phyloP scores from a whole-genome alignment of 495 filamentous ascomycete species.

The Trypethelium eluteriae region DNA sequence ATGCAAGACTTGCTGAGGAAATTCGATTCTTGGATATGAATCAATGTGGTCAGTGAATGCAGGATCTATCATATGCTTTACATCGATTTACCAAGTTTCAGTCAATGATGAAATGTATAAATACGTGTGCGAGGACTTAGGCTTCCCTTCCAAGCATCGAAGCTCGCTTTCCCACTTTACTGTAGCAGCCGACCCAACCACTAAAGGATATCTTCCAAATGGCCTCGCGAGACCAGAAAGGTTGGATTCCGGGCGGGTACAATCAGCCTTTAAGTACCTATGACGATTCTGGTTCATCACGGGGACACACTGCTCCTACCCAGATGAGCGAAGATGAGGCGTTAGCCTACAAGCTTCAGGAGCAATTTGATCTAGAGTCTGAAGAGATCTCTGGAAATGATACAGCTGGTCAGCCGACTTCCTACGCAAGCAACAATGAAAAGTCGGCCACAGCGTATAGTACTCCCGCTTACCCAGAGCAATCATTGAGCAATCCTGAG shows the following conservation, averaged over 20 bases:
- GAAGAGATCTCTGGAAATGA: neutral
- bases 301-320: neutral
- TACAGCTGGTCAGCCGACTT: neutral
- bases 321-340: conserved; percentile 10
- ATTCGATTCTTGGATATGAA: too few species aligned
- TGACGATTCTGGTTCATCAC: neutral
- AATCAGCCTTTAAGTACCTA: neutral
- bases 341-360: conserved; percentile 13
- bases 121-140: too few species aligned
- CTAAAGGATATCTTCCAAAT: neutral
- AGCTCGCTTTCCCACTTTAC: neutral
- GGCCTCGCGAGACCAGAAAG: neutral
- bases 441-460: neutral
- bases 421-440: neutral
- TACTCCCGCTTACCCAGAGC: neutral
- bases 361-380: conserved; percentile 8
- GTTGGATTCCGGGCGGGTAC: neutral
- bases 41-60: too few species aligned
- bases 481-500: conserved; percentile 2
- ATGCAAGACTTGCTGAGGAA: too few species aligned
- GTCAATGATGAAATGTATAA: too few species aligned
- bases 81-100: too few species aligned
- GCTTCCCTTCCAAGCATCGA: neutral
- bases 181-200: neutral
- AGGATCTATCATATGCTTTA: too few species aligned